phyloP scores from a whole-genome alignment of 495 filamentous ascomycete genomes.

The Hypoxylon lienhwacheense region DNA sequence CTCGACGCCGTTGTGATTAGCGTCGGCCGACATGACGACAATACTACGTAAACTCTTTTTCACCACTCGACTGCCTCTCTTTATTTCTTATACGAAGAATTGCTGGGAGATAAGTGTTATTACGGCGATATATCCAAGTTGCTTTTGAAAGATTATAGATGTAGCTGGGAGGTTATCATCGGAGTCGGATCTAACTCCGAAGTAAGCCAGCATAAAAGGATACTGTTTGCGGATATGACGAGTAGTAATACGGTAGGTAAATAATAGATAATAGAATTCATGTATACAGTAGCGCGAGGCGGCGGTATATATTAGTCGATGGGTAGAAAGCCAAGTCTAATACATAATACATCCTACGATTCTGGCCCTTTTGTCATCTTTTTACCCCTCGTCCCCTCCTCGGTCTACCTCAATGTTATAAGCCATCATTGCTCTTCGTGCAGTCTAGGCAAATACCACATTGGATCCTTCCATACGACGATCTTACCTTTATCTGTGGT shows the following conservation, averaged over 20 bases:
- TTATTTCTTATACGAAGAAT: too few species aligned
- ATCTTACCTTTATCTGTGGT: slow-evolving; percentile 22
- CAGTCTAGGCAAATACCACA: slow-evolving; percentile 12
- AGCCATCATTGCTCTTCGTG: too few species aligned
- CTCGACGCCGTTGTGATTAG: slow-evolving; percentile 14
- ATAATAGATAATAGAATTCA: neutral
- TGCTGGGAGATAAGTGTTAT: too few species aligned
- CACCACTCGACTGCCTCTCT: neutral
- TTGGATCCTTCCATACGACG: slow-evolving; percentile 20
- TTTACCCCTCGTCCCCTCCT: slow-evolving; percentile 23
- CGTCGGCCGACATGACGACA: slow-evolving; percentile 16
- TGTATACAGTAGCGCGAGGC: neutral
- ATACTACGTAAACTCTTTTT: slow-evolving; percentile 1
- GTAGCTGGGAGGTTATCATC: neutral
- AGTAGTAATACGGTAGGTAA: too few species aligned
- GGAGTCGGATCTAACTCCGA: neutral
- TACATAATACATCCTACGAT: slow-evolving; percentile 12
- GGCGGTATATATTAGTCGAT: slow-evolving; percentile 1
- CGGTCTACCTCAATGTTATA: neutral
- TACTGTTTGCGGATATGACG: neutral
- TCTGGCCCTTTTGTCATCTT: neutral
- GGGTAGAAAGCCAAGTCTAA: slow-evolving; percentile 16
- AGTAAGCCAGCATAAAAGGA: neutral
- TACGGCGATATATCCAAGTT: too few species aligned
- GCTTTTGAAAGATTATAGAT: too few species aligned